Percentiles rank a stretch among this genome's conserved stretches.
Evolutionary conservation across 2,329 filamentous ascomycete species (phyloP).

Genomic region (Xylaria sp.): DNA sequence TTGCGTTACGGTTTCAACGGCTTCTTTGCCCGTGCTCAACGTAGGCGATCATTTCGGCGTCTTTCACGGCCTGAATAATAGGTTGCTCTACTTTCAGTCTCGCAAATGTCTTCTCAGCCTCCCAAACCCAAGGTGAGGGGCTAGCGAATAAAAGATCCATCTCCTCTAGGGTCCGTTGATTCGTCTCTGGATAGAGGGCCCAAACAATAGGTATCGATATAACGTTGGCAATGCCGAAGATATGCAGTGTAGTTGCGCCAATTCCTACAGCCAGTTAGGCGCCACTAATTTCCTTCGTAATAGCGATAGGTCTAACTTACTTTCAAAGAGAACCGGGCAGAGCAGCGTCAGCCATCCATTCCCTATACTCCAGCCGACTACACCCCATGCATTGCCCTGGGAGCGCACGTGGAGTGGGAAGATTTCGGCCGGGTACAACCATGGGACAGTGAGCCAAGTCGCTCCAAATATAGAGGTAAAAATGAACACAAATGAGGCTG

Average conservation of each 20-base stretch:
- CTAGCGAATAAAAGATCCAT: slow-evolving; percentile 79
- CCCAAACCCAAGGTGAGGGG: slow-evolving; percentile 75
- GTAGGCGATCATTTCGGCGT: slow-evolving; percentile 45
- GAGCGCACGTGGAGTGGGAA: slow-evolving; percentile 77
- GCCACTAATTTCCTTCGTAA: no score
- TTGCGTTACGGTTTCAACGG: background rate
- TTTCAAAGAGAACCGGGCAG: slow-evolving; percentile 47
- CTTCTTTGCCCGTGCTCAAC: background rate
- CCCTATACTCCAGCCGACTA: slow-evolving; percentile 80
- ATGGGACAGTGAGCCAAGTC: slow-evolving; percentile 69
- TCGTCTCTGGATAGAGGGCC: slow-evolving; percentile 79
- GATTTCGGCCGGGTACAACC: slow-evolving; percentile 78
- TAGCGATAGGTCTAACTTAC: slow-evolving; percentile 35
- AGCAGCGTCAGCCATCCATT: slow-evolving; percentile 68
- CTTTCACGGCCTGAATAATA: slow-evolving; percentile 53
- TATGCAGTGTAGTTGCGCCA: slow-evolving; percentile 77
- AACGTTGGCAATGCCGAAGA: slow-evolving; percentile 76
- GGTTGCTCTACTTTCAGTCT: slow-evolving; percentile 71
- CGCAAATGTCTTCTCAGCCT: slow-evolving; percentile 73
- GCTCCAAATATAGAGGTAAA: slow-evolving; percentile 74
- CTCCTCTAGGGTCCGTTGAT: slow-evolving; percentile 78
- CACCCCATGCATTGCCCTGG: slow-evolving; percentile 80
- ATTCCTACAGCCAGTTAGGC: slow-evolving; percentile 55
- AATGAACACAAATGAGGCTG: slow-evolving; percentile 76
- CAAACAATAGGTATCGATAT: slow-evolving; percentile 76